phyloP scores from a whole-genome alignment of 305 asterid species.

The Rubia balearica region DNA sequence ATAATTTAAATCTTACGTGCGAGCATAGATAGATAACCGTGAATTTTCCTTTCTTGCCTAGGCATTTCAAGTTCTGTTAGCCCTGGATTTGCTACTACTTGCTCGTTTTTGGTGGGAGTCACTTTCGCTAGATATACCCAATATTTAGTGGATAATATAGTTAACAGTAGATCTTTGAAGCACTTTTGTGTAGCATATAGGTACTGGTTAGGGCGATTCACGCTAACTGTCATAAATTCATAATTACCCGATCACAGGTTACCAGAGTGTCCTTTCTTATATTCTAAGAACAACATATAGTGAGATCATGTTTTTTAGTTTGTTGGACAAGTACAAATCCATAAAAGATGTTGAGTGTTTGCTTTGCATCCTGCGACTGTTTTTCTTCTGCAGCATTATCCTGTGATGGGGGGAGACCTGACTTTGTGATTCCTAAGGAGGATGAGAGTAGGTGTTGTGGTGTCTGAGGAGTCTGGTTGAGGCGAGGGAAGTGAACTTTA shows the following conservation, averaged over 20 bases:
- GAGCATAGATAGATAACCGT: not conserved
- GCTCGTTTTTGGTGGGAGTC: not conserved
- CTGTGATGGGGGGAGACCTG: not conserved
- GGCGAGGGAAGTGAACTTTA: not conserved
- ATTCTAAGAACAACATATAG: too few relatives aligned
- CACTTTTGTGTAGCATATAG: not conserved
- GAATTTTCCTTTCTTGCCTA: not conserved
- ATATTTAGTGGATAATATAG: not conserved
- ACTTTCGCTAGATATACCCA: not conserved
- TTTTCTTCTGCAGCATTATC: conserved; percentile 6
- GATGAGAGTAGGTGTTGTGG: not conserved
- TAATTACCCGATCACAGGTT: not conserved
- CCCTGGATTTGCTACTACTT: not conserved
- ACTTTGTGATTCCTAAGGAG: not conserved
- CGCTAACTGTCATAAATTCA: not conserved
- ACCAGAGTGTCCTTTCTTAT: not conserved
- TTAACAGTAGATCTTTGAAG: not conserved
- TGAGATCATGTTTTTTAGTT: not conserved
- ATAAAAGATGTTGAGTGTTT: not conserved
- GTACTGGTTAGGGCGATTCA: not conserved
- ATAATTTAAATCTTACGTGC: not conserved
- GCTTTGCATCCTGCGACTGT: conserved; percentile 1
- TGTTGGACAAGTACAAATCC: not conserved
- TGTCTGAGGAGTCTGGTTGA: not conserved
- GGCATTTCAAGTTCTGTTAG: not conserved